Evolutionary conservation across 805 yeast genomes (phyloP).

Genomic region (Cyberlindnera galapagoensis): DNA sequence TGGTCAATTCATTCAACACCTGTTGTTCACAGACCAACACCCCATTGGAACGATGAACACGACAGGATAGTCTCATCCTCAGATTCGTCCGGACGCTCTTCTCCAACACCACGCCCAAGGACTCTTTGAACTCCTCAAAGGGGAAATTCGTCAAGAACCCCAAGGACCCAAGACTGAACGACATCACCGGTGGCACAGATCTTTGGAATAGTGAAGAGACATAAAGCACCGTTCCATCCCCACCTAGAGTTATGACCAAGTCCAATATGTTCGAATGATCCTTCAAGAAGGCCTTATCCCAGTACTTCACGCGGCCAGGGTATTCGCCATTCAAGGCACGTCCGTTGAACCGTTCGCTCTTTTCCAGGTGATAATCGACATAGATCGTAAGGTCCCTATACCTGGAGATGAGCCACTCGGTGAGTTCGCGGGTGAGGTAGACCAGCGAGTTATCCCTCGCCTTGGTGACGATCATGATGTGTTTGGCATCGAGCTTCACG

Average conservation of each 20-base stretch:
- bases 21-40: constrained; percentile 51
- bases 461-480: constrained; percentile 81
- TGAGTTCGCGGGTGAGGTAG: constrained; percentile 69
- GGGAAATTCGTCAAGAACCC: constrained; percentile 89
- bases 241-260: constrained; percentile 83
- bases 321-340: constrained; percentile 38
- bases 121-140: constrained; percentile 62
- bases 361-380: constrained; percentile 64
- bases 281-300: constrained; percentile 58
- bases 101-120: constrained; percentile 51
- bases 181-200: constrained; percentile 85
- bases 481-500: constrained; percentile 59
- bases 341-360: constrained; percentile 58
- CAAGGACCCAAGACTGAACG: constrained; percentile 83
- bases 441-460: constrained; percentile 78
- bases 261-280: constrained; percentile 48
- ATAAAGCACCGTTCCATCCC: constrained; percentile 92
- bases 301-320: constrained; percentile 46
- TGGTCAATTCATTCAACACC: constrained; percentile 82
- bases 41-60: constrained; percentile 46
- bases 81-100: constrained; percentile 72
- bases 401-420: constrained; percentile 60
- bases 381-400: constrained; percentile 44
- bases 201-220: constrained; percentile 82
- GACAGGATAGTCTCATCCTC: constrained; percentile 83